Base-by-base conservation (phyloP, 75 land plant genomes). In the Pinus albicaulis region DNA sequence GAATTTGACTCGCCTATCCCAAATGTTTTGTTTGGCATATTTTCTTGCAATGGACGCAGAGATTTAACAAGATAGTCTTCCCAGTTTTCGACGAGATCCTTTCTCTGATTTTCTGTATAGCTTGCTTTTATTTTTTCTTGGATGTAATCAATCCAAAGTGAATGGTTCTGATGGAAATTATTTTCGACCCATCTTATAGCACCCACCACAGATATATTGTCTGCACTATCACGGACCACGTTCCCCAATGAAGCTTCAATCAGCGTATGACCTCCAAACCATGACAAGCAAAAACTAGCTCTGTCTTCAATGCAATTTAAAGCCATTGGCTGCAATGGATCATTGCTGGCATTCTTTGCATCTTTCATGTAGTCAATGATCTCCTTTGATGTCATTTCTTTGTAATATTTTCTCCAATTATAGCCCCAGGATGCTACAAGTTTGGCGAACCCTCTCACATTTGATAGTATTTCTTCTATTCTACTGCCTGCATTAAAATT, bases 341-440 rank as follows among this genome's bases (percentile, higher is more conserved):
- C 64, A 20, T 62, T 55, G 64, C 56, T 74, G 16, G 57, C 36
- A 23, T 72, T 74, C 20, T 72, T 57, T 31, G 85, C 87, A 2
- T 34, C 55, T 64, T 83, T 85, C 23, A 85, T 53, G 73, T 85
- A 78, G 55, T 83, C 75, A 59, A 85, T 22, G 15, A 85, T 82
- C 87, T 77, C 44, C 1, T 70, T 23, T 26, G 55, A 22, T n/a
- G 59, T 53, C 81, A 85, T 79, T 15, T 17, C 65, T 23, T 59
- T 41, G 31, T 85, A 85, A 28, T 85, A 64, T 75, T 80, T 85
- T 57, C 87, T 55, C 87, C 87, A 85, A 59, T 75, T 85, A 61
- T 85, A 85, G 48, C 87, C 87, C 87, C 85, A 85, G 6, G 80
- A 23, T 20, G 57, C 61, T 64, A 80, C 64, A 59, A 80, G 53